Evolutionary conservation across 306 rosid genomes (phyloP).

Genomic region (Aeschynomene evenia): DNA sequence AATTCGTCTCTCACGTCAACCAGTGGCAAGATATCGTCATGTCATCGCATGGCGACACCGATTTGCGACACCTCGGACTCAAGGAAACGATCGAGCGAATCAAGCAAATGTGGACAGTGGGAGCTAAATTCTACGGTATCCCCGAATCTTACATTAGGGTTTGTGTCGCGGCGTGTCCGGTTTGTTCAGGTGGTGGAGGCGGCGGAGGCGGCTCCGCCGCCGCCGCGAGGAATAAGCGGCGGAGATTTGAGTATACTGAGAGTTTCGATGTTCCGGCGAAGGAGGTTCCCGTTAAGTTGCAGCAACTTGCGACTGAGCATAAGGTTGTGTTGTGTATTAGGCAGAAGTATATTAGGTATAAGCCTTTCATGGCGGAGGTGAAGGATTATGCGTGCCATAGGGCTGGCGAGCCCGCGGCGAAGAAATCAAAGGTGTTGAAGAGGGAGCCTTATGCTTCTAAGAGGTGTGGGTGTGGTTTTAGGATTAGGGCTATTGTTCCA

Average conservation of each 20-base stretch:
- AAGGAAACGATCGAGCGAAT: slow-evolving; percentile 87
- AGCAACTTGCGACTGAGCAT: slow-evolving; percentile 86
- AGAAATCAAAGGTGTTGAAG: slow-evolving; percentile 78
- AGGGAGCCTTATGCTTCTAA: slow-evolving; percentile 96
- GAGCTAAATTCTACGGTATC: slow-evolving; percentile 94
- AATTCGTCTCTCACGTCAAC: slow-evolving; percentile 75
- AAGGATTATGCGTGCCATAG: slow-evolving; percentile 98
- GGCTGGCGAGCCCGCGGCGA: slow-evolving; percentile 89
- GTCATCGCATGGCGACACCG: slow-evolving; percentile 77
- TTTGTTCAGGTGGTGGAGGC: slow-evolving; percentile 48
- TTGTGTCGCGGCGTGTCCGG: slow-evolving; percentile 78
- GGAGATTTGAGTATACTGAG: slow-evolving; percentile 91
- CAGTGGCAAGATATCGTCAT: slow-evolving; percentile 96
- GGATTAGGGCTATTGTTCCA: slow-evolving; percentile 98
- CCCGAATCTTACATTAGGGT: slow-evolving; percentile 94
- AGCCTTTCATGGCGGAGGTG: slow-evolving; percentile 99
- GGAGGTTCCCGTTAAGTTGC: slow-evolving; percentile 80
- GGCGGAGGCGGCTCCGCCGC: slow-evolving; percentile 47
- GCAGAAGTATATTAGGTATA: slow-evolving; percentile 97
- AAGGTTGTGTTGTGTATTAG: slow-evolving; percentile 94
- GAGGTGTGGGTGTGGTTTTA: slow-evolving; percentile 97
- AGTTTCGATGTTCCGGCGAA: slow-evolving; percentile 89
- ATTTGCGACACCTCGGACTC: slow-evolving; percentile 71
- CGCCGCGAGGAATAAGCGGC: slow-evolving; percentile 60
- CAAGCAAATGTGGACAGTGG: slow-evolving; percentile 95